A percentile compares a stretch with the other conserved stretches of the same genome.
These are phyloP conservation scores for Mortierella sp. DNA, from an alignment of 371 early-diverging fungal genomes.

Conservation along the genomic window DNA sequence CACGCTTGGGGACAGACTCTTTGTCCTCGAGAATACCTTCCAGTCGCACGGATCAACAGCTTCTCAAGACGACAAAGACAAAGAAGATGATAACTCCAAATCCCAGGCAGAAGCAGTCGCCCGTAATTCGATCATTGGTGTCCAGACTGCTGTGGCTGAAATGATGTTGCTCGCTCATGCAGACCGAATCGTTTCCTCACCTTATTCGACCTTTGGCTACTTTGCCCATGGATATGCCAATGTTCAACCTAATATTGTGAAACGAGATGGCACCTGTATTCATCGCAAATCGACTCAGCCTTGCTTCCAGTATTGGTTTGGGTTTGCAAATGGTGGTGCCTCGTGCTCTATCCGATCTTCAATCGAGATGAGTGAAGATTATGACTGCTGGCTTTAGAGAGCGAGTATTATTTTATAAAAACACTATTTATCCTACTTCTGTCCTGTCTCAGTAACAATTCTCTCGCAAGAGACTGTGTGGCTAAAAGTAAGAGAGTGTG, in stretches of 20 bases:
- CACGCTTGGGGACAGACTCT: slow-evolving; percentile 34
- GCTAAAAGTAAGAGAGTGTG: neutral
- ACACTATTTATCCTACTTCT: no score
- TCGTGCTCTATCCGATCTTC: slow-evolving; percentile 25
- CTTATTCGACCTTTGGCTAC: slow-evolving; percentile 47
- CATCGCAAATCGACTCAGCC: slow-evolving; percentile 46
- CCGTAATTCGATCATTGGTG: slow-evolving; percentile 40
- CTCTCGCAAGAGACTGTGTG: no score
- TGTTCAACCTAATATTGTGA: slow-evolving; percentile 45
- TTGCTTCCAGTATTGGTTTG: slow-evolving; percentile 53
- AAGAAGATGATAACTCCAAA: no score
- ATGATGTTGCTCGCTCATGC: slow-evolving; percentile 47
- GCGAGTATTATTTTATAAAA: no score
- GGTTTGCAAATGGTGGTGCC: slow-evolving; percentile 47
- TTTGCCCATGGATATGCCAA: slow-evolving; percentile 47
- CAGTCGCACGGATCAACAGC: slow-evolving; percentile 8
- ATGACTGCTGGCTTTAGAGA: slow-evolving; percentile 44
- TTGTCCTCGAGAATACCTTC: slow-evolving; percentile 49
- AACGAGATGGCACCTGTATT: slow-evolving; percentile 36
- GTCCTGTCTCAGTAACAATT: no score
- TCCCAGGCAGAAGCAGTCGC: slow-evolving; percentile 36
- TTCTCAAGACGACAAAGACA: neutral
- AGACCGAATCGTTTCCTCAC: slow-evolving; percentile 37
- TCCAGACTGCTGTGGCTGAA: slow-evolving; percentile 42
- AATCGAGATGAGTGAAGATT: slow-evolving; percentile 48